Percentiles rank a stretch among this genome's conserved stretches.
Conservation (phyloP, 2,329 filamentous ascomycete genomes). For the Paraconiothyrium brasiliense region DNA sequence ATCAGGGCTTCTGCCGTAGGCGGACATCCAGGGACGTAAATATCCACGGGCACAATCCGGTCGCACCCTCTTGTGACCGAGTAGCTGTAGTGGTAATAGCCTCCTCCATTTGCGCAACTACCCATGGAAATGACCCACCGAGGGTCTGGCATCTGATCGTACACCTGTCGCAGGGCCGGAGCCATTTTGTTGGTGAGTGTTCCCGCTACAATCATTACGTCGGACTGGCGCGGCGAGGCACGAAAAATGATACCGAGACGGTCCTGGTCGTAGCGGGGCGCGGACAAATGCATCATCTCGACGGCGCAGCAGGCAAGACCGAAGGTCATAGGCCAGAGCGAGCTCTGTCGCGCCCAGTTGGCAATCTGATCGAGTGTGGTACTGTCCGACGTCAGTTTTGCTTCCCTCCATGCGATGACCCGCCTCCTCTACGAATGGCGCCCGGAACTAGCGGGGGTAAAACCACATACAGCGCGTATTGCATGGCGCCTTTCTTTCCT, state of each 20-base stretch:
- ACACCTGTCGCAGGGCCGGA: conserved; percentile 86
- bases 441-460: not conserved
- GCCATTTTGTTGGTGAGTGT: conserved; percentile 98
- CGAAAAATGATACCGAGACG: conserved; percentile 91
- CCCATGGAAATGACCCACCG: conserved; percentile 89
- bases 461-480: conserved; percentile 82
- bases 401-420: not conserved
- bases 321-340: conserved; percentile 93
- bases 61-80: conserved; percentile 80
- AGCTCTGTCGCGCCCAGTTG: conserved; percentile 88
- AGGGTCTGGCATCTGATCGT: conserved; percentile 95
- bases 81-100: conserved; percentile 90
- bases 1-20: conserved; percentile 64
- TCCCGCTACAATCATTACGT: conserved; percentile 94
- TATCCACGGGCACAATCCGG: conserved; percentile 82
- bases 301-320: conserved; percentile 89
- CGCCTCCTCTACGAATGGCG: not conserved
- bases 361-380: conserved; percentile 82
- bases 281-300: conserved; percentile 94
- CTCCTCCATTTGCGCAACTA: conserved; percentile 83
- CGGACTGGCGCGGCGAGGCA: conserved; percentile 86
- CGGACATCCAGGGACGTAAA: conserved; percentile 81
- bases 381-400: conserved; percentile 55
- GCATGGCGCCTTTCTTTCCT: conserved; percentile 78
- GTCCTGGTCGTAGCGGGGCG: conserved; percentile 92